Conservation (phyloP, 2,329 filamentous ascomycete genomes). For the Diaporthe velutina region DNA sequence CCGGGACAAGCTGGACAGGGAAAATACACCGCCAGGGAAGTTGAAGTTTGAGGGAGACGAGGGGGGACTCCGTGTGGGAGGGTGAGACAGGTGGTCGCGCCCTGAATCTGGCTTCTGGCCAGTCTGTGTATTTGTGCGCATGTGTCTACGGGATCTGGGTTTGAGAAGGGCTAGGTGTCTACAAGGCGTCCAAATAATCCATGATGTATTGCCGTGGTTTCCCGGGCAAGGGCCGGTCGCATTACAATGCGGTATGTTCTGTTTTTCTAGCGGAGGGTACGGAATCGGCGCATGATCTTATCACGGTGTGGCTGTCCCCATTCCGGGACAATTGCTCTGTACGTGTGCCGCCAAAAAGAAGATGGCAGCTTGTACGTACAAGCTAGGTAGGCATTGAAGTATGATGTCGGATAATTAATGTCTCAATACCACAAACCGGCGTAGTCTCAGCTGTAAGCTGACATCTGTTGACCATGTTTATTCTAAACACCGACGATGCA, state of each 20-base stretch:
- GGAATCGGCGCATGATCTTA: background rate
- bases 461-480: background rate
- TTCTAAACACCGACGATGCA: background rate
- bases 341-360: background rate
- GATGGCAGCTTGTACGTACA: background rate
- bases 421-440: background rate
- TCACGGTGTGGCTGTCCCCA: background rate
- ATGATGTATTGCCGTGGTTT: background rate
- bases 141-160: background rate
- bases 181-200: background rate
- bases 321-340: background rate
- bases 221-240: conserved; percentile 1
- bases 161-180: background rate
- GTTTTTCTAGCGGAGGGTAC: conserved; percentile 1
- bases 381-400: background rate
- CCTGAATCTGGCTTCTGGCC: background rate
- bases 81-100: background rate
- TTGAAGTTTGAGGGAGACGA: conserved; percentile 31
- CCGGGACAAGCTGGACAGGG: conserved; percentile 40
- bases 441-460: background rate
- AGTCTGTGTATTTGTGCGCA: conserved; percentile 5
- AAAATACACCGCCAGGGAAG: conserved; percentile 35
- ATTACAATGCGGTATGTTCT: conserved; percentile 11
- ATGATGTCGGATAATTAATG: background rate
- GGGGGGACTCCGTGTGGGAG: background rate